Evolutionary conservation across 2,329 filamentous ascomycete species (phyloP).

Genomic region (Lasiodiplodia sp.): DNA sequence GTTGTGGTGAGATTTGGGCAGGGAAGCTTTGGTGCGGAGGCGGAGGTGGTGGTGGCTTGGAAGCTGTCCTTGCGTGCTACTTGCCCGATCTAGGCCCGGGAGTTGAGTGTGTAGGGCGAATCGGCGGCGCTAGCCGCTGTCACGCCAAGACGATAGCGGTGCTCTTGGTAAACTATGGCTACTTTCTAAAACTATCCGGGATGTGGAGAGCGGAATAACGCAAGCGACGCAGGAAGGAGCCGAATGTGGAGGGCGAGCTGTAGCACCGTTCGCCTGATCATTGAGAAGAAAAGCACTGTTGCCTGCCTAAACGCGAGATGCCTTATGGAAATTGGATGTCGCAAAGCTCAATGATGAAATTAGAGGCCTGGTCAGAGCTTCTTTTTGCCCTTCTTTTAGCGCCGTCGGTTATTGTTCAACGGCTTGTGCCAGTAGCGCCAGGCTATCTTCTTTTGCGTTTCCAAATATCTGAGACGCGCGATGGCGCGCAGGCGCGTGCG

Average conservation of each 20-base stretch:
- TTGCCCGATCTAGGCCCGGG: background rate
- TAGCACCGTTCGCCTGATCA: background rate
- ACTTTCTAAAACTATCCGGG: background rate
- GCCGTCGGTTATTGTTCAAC: background rate
- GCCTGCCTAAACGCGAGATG: background rate
- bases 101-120: background rate
- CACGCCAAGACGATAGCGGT: background rate
- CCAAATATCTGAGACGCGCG: background rate
- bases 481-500: background rate
- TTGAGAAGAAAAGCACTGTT: background rate
- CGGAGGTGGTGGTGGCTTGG: background rate
- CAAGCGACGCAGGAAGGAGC: background rate
- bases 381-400: background rate
- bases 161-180: background rate
- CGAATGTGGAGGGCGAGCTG: background rate
- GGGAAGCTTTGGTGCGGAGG: background rate
- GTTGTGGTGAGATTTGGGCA: background rate
- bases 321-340: conserved; percentile 1
- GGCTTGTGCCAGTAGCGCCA: conserved; percentile 1
- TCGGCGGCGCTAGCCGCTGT: background rate
- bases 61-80: no score
- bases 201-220: background rate
- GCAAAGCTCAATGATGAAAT: background rate
- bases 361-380: background rate
- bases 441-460: background rate